phyloP scores from a whole-genome alignment of 192 early-diverging fungal species.

The Entomortierella parvispora region DNA sequence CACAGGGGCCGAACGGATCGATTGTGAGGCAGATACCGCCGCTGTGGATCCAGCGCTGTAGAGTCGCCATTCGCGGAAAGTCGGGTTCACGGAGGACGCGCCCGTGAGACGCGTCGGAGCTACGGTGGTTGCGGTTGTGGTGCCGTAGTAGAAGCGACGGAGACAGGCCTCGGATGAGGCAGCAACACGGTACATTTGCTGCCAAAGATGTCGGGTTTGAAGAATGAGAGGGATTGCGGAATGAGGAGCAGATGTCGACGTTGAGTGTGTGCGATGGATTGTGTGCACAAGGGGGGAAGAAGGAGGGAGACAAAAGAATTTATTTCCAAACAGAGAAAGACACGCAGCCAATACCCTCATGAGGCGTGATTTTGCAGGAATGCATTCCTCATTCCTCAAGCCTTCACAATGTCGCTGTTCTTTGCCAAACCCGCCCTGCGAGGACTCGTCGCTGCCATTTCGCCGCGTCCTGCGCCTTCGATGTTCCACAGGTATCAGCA shows the following conservation, averaged over 20 bases:
- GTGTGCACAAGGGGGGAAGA: neutral
- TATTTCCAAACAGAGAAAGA: no score
- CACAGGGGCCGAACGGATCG: slow-evolving; percentile 1
- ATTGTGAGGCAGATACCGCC: neutral
- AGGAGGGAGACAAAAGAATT: no score
- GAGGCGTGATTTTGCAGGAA: no score
- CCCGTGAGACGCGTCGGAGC: neutral
- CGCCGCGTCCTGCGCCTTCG: slow-evolving; percentile 6
- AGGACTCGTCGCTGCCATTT: neutral
- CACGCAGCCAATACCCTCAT: no score
- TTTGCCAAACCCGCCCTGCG: slow-evolving; percentile 9
- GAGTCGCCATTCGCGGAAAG: neutral
- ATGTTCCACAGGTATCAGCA: slow-evolving; percentile 8
- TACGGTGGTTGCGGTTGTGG: neutral
- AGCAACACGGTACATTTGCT: slow-evolving; percentile 47
- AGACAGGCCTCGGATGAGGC: slow-evolving; percentile 29
- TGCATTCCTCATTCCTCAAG: neutral
- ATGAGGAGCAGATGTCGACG: neutral
- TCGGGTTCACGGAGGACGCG: neutral
- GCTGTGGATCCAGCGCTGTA: neutral
- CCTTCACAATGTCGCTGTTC: neutral
- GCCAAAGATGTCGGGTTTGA: neutral
- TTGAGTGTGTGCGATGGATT: neutral
- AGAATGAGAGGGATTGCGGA: neutral
- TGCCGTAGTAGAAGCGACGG: slow-evolving; percentile 19